Evolutionary conservation across 176 grass and related monocot species (phyloP), one percentile per base, ranked within the genome.

Genomic region (Avena sativa): DNA sequence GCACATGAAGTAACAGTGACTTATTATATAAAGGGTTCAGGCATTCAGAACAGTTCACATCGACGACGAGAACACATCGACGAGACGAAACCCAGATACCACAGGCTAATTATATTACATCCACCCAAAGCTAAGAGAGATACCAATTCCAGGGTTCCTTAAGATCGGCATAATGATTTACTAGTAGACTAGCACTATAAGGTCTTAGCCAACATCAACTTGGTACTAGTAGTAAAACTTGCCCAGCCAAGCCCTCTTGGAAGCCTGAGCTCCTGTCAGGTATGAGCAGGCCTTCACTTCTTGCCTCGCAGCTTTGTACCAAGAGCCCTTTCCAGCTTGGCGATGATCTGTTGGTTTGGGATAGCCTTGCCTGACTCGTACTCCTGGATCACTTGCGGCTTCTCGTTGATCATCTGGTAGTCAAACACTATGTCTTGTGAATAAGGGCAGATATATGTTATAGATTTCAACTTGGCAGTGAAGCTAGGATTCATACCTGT

Each of bases 271-370:
- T 76, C 49, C 74, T 32, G 74, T 20, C 74, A 55, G 49, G 17
- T 53, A 25, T 17, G 28, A 28, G 49, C 49, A 32, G 34, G 16
- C 17, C 11, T 50, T 81, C 91, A 99, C 71, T 99, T 99, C 74
- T 96, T 99, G 20, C 87, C 79, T 21, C 97, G 92, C 75, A 99
- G 87, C 72, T 99, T 99, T 48, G 83, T 69, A 80, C 94, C 97
- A 38, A 99, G 92, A 36, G 92, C 94, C 85, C 97, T 96, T 83
- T 99, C 97, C 30, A 99, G 92, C 77, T 99, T 99, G 12, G 72
- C 50, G 17, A 99, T 93, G 64, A 99, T 90, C 91, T 99, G 97
- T 81, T 99, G 92, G 78, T 99, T 99, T 12, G 97, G 97, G 85
- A 99, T 99, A 4, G 97, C 97, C 72, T 99, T 99, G 46, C 97